Evolutionary conservation across 768 basidiomycete species (phyloP), one percentile per base, ranked within the genome.

Genomic region (Termitomyces sp.): DNA sequence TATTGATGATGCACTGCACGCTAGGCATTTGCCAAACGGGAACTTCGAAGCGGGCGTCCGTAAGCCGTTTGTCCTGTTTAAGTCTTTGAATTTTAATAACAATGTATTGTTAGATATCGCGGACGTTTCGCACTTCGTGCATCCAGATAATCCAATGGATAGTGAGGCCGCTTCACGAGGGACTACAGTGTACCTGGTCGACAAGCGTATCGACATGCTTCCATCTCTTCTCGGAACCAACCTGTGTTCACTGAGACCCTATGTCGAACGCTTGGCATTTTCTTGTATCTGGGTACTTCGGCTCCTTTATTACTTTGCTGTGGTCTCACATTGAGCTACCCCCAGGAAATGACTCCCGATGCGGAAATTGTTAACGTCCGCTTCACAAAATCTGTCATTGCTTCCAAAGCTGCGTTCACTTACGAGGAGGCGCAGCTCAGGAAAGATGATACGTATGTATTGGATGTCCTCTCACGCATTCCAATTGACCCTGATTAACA

Each of bases 171-270:
- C 95, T n/a, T 82, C 94, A 17, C 79, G 96, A 59, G 96, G 96
- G 5, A 98, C 96, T 5, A 98, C 96, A 0, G 96, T 99, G 0
- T 99, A 98, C 69, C 83, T 99, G 2, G 96, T 98, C 5, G 96
- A 99, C 77, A 96, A 95, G 71, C 91, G 96, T 34, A 94, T 99
- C 50, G 97, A 98, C 75, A 99, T 99, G 97, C 78, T 99, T 47
- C 97, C 97, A 0, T 77, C 87, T 3, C 79, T 99, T 9, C 79
- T 99, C 6, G 97, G 97, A 1, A 98, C 96, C 1, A 99, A 98
- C 65, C 73, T 99, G 11, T 99, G 97, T 69, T 96, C 94, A 5
- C 77, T 99, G 38, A 74, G 96, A 46, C 94, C 95, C 0, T 82
- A 89, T 64, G 95, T 99, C 6, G 97, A 98, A 72, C 80, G 97